A percentile compares a stretch with the other conserved stretches of the same genome.
phyloP scores from a whole-genome alignment of 2,329 filamentous ascomycete genomes.

The Colletotrichum kahawae region DNA sequence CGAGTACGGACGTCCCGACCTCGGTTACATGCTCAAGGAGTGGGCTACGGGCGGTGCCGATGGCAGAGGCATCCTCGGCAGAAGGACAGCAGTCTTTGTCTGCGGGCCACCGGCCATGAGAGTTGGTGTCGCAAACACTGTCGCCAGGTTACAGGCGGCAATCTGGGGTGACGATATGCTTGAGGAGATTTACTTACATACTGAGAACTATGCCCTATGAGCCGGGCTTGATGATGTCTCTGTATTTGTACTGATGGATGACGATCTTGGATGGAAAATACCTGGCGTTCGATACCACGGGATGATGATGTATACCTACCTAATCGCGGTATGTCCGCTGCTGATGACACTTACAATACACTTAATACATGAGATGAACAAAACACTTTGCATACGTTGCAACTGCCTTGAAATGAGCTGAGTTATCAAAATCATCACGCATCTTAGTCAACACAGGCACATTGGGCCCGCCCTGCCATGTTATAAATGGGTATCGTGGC shows the following conservation, averaged over 20 bases:
- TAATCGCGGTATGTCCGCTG: not conserved
- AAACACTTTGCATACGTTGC: not conserved
- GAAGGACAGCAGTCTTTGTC: conserved; percentile 87
- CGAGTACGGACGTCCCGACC: conserved; percentile 88
- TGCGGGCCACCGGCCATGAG: conserved; percentile 90
- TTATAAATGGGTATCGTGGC: no score
- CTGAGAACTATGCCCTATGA: conserved; percentile 92
- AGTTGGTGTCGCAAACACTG: conserved; percentile 83
- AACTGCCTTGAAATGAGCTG: not conserved
- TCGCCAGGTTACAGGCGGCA: conserved; percentile 80
- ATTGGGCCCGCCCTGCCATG: no score
- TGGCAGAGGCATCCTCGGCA: conserved; percentile 73
- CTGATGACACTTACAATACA: not conserved
- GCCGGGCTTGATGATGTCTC: not conserved
- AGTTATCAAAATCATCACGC: no score
- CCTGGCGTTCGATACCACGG: conserved; percentile 20
- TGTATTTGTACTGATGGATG: conserved; percentile 16
- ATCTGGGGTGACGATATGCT: conserved; percentile 80
- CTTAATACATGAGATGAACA: not conserved
- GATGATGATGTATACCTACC: not conserved
- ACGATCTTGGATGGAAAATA: conserved; percentile 2
- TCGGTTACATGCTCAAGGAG: conserved; percentile 84
- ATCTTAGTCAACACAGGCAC: no score
- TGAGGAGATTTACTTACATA: conserved; percentile 93
- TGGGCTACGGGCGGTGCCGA: conserved; percentile 75